phyloP scores from a whole-genome alignment of 371 early-diverging fungal genomes.

The Mortierella sp. region DNA sequence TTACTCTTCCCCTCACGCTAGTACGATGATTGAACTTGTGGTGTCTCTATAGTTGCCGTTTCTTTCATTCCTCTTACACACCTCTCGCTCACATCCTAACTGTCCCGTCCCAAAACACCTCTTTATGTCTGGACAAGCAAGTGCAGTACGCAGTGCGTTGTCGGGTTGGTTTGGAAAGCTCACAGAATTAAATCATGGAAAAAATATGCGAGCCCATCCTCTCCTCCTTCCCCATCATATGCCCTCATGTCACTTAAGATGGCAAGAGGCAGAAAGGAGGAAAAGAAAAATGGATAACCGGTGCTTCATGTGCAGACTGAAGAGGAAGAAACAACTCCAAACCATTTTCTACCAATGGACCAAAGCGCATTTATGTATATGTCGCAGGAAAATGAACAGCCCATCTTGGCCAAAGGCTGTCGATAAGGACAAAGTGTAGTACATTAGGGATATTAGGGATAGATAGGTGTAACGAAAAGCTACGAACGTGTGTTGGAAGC shows the following conservation, averaged over 20 bases:
- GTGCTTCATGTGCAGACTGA: not conserved
- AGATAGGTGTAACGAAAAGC: not conserved
- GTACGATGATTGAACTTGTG: not conserved
- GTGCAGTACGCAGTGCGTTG: too few species aligned
- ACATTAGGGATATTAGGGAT: not conserved
- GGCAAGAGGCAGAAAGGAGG: not conserved
- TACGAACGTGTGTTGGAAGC: not conserved
- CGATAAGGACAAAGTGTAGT: not conserved
- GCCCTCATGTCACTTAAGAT: not conserved
- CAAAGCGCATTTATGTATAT: too few species aligned
- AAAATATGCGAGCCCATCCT: constrained; percentile 10
- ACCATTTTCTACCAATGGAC: too few species aligned
- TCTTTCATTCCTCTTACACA: not conserved
- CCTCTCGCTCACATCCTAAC: not conserved
- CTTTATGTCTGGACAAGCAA: not conserved
- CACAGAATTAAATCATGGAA: not conserved
- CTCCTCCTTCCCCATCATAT: not conserved
- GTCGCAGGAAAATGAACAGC: not conserved
- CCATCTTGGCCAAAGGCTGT: constrained; percentile 1
- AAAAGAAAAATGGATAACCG: not conserved
- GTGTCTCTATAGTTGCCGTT: not conserved
- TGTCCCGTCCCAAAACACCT: not conserved
- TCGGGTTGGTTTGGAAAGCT: not conserved
- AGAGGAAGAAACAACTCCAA: not conserved
- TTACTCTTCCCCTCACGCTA: not conserved